Conservation (phyloP, 1,139 yeast species). For the Hyphopichia fennica region DNA sequence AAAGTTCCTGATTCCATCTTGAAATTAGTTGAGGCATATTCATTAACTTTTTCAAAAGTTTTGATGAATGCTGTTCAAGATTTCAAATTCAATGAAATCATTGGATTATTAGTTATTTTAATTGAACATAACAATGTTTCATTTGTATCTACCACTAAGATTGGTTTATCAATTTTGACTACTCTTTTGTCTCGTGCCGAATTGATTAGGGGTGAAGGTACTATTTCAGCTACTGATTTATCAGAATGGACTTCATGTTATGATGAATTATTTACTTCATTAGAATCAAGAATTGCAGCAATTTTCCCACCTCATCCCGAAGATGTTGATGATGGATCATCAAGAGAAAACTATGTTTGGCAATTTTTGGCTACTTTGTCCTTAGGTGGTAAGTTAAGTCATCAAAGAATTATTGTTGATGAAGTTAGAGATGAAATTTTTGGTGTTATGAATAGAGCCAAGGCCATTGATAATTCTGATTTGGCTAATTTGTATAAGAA, state of each 20-base stretch:
- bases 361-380: slow-evolving; percentile 95
- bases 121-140: slow-evolving; percentile 73
- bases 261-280: slow-evolving; percentile 74
- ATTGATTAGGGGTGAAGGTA: slow-evolving; percentile 81
- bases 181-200: slow-evolving; percentile 91
- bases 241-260: slow-evolving; percentile 82
- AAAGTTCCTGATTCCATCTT: slow-evolving; percentile 55
- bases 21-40: slow-evolving; percentile 76
- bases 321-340: slow-evolving; percentile 65
- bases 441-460: slow-evolving; percentile 83
- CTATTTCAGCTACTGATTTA: slow-evolving; percentile 56
- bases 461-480: slow-evolving; percentile 58
- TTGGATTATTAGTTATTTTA: slow-evolving; percentile 74
- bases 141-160: slow-evolving; percentile 75
- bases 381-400: slow-evolving; percentile 87
- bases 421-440: slow-evolving; percentile 93
- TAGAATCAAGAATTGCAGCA: slow-evolving; percentile 75
- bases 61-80: slow-evolving; percentile 84
- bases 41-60: slow-evolving; percentile 80
- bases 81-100: slow-evolving; percentile 76
- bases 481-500: slow-evolving; percentile 56
- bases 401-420: slow-evolving; percentile 92
- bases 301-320: slow-evolving; percentile 77
- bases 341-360: slow-evolving; percentile 74
- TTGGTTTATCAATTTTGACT: slow-evolving; percentile 85